These are phyloP conservation scores for Viola pubescens DNA, from an alignment of 441 rosid species.

Conservation along the genomic window DNA sequence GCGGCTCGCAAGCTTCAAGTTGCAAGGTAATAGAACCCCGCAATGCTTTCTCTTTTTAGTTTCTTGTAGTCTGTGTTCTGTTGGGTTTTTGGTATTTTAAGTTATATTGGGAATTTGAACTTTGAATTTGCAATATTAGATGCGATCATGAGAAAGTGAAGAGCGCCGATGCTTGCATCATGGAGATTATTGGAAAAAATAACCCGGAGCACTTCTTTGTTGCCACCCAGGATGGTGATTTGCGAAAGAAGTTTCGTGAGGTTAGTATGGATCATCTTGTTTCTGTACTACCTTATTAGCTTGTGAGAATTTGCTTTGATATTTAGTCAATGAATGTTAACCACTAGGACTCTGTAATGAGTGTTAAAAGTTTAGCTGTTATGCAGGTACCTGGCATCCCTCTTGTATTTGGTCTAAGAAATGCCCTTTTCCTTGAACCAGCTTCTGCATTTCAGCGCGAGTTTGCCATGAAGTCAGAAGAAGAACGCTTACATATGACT, in stretches of 20 bases:
- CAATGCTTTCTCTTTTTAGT: neutral
- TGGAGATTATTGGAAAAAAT: conserved; percentile 47
- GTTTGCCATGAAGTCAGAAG: conserved; percentile 54
- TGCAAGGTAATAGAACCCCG: conserved; percentile 42
- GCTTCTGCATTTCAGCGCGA: conserved; percentile 70
- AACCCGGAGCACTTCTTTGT: conserved; percentile 78
- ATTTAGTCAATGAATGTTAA: neutral
- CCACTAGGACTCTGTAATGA: neutral
- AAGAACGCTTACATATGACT: conserved; percentile 44
- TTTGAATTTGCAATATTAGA: conserved; percentile 27
- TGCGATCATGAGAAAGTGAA: conserved; percentile 63
- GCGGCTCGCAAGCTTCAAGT: conserved; percentile 48
- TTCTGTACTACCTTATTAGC: neutral
- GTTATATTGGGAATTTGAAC: neutral
- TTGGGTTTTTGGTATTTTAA: neutral
- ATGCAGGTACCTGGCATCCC: conserved; percentile 74
- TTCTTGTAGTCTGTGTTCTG: neutral
- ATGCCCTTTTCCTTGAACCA: conserved; percentile 64
- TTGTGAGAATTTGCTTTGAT: neutral
- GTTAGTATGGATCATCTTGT: conserved; percentile 21
- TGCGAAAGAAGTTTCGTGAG: conserved; percentile 65
- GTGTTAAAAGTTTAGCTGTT: conserved; percentile 6
- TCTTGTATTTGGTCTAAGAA: conserved; percentile 64
- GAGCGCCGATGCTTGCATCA: conserved; percentile 59
- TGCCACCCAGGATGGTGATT: conserved; percentile 66